Evolutionary conservation across 371 early-diverging fungal species (phyloP), one percentile per base, ranked within the genome.

Genomic region (Mucor mucedo): DNA sequence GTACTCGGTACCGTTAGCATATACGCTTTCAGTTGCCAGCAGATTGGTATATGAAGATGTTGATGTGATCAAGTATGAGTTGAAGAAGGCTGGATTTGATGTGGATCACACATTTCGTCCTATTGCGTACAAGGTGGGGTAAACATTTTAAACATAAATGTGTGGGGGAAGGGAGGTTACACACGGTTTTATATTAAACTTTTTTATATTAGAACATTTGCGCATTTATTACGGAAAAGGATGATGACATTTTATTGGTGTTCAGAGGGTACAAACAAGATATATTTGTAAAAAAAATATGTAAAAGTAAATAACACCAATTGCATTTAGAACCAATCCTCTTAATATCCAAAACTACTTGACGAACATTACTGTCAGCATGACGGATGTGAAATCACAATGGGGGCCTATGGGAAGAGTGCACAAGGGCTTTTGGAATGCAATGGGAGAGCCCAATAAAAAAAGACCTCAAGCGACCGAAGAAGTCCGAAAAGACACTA

Each of bases 291-390:
- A 48, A 48, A 71, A n/a, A 29, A 27, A 52, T 16, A 28, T 21
- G 1, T 11, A 42, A 13, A 21, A 13, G 28, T 42, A 42, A 14
- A 6, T 21, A 21, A 21, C n/a, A 60, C 30, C 16, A 32, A 5
- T 32, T 28, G 10, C 32, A 13, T 5, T 42, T 40, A 80, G 87
- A 29, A 84, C 87, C 8, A 85, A 85, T 59, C 87, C 87, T 10
- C 56, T 87, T 33, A 87, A 87, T 65, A 83, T 87, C 14, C 84
- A 84, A 55, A 83, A 87, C 38, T 85, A 83, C 58, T 66, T 85
- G 55, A 87, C 87, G 14, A 83, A 87, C 53, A 58, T 85, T 27
- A 80, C 83, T 27, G 70, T 80, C 10, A 67, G 67, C 0, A 78
- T 85, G 75, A 73, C 78, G 6, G 63, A 77, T n/a, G 68, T 83